These are phyloP conservation scores for Trametes hirsuta DNA, from an alignment of 1,284 basidiomycete species.

Conservation along the genomic window DNA sequence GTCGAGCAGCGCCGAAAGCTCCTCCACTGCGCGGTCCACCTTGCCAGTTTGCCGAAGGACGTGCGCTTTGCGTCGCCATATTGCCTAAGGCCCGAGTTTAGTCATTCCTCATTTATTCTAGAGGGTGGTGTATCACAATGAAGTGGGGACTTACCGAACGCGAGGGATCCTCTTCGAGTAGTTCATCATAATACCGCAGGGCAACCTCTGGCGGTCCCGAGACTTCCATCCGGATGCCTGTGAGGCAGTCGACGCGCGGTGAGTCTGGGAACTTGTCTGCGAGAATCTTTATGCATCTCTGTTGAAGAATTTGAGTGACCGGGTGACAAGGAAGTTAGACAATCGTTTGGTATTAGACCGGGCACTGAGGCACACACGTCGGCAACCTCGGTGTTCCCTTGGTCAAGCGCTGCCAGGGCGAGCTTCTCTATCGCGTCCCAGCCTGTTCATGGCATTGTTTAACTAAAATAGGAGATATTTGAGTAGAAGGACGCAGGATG, in stretches of 20 bases:
- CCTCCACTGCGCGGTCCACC: conserved; percentile 69
- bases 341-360: background rate
- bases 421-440: conserved; percentile 93
- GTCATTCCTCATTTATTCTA: background rate
- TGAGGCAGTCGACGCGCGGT: conserved; percentile 82
- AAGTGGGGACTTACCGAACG: conserved; percentile 64
- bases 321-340: background rate
- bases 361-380: conserved; percentile 58
- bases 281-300: conserved; percentile 74
- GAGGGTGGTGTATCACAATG: background rate
- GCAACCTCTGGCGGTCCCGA: conserved; percentile 64
- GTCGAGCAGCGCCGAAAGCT: conserved; percentile 84
- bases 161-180: conserved; percentile 72
- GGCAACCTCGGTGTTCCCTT: conserved; percentile 79
- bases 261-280: conserved; percentile 78
- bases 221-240: conserved; percentile 86
- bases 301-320: background rate
- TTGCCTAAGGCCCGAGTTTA: conserved; percentile 50
- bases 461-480: background rate
- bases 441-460: conserved; percentile 43
- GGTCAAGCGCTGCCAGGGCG: conserved; percentile 83
- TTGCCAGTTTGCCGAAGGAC: conserved; percentile 66
- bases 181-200: conserved; percentile 69
- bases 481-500: background rate
- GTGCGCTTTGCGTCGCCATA: conserved; percentile 85